A percentile compares a stretch with the other conserved stretches of the same genome.
These are phyloP conservation scores for Pichia rugopelliculosa DNA, from an alignment of 805 yeast species.

Conservation along the genomic window DNA sequence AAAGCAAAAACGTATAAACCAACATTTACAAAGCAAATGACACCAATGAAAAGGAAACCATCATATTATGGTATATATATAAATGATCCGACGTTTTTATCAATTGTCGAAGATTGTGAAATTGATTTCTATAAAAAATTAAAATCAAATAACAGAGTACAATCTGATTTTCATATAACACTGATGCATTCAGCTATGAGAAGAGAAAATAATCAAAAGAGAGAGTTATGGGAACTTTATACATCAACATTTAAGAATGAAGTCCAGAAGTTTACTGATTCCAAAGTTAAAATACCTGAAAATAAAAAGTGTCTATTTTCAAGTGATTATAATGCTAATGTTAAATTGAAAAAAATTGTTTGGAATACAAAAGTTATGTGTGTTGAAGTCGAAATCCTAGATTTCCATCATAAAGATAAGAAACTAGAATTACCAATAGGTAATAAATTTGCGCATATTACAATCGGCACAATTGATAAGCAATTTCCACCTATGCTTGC, in stretches of 20 bases:
- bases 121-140: constrained; percentile 15
- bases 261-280: not conserved
- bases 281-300: not conserved
- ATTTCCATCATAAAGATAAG: constrained; percentile 8
- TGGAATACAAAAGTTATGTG: constrained; percentile 50
- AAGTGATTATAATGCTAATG: constrained; percentile 25
- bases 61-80: constrained; percentile 41
- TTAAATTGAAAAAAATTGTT: constrained; percentile 38
- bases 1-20: constrained; percentile 53
- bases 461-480: constrained; percentile 52
- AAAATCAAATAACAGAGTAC: constrained; percentile 33
- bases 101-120: not conserved
- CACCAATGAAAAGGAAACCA: constrained; percentile 22
- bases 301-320: constrained; percentile 13
- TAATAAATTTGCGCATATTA: constrained; percentile 56
- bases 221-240: constrained; percentile 17
- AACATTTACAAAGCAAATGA: constrained; percentile 31
- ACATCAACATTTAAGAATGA: not conserved
- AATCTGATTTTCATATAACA: constrained; percentile 59
- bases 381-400: constrained; percentile 36
- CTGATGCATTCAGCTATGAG: constrained; percentile 38
- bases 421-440: constrained; percentile 20
- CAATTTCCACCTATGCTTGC: constrained; percentile 45
- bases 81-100: constrained; percentile 10
- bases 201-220: constrained; percentile 10